These are phyloP conservation scores for Skeletonema tropicum DNA, from an alignment of 108 stramenopile species.

Conservation along the genomic window DNA sequence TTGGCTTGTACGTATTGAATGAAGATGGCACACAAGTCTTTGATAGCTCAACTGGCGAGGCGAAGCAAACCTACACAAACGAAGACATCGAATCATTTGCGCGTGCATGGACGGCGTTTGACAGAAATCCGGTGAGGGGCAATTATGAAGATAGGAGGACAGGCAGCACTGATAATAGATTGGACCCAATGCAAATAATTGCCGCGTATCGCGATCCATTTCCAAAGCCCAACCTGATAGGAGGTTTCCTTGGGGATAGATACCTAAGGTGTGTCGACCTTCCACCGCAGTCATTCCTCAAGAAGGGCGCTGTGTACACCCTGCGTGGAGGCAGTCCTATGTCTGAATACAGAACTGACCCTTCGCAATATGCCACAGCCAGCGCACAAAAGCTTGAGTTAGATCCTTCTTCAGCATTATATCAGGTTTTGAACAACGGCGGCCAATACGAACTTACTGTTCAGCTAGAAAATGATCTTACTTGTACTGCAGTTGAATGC, in stretches of 20 bases:
- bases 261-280: conserved; percentile 68
- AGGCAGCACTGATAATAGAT: conserved; percentile 22
- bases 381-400: conserved; percentile 23
- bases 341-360: conserved; percentile 17
- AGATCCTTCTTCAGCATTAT: conserved; percentile 19
- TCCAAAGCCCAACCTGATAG: conserved; percentile 61
- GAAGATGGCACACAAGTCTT: conserved; percentile 62
- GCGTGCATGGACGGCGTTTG: conserved; percentile 74
- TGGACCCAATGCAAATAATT: conserved; percentile 58
- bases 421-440: conserved; percentile 31
- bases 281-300: conserved; percentile 57
- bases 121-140: conserved; percentile 33
- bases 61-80: conserved; percentile 63
- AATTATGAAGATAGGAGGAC: conserved; percentile 44
- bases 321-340: conserved; percentile 52
- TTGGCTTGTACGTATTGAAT: conserved; percentile 64
- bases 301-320: conserved; percentile 57
- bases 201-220: conserved; percentile 58
- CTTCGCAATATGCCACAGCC: conserved; percentile 6
- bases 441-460: conserved; percentile 28
- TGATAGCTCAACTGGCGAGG: conserved; percentile 37
- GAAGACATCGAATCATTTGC: conserved; percentile 70
- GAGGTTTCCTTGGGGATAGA: conserved; percentile 68
- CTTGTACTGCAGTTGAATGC: conserved; percentile 53
- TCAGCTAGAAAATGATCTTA: conserved; percentile 37